Conservation (phyloP, 805 yeast genomes). For the Kluyveromyces starmeri region DNA sequence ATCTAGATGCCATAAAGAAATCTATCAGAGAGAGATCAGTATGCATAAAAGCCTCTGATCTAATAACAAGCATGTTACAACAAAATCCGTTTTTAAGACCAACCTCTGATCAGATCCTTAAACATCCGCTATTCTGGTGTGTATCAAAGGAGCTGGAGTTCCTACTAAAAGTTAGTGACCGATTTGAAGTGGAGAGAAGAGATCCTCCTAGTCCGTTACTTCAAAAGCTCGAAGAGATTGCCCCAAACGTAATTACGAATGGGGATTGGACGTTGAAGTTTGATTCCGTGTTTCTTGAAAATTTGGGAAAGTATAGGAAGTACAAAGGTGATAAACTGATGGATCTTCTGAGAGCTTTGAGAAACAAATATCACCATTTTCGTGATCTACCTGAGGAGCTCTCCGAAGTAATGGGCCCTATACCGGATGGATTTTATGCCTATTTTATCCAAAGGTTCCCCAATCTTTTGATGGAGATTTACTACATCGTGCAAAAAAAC, state of each 20-base stretch:
- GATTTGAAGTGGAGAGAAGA: conserved; percentile 77
- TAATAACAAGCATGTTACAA: conserved; percentile 64
- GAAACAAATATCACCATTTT: conserved; percentile 92
- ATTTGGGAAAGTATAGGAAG: conserved; percentile 84
- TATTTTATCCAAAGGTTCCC: conserved; percentile 78
- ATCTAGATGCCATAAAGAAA: conserved; percentile 35
- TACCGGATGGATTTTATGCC: conserved; percentile 76
- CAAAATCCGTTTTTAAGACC: conserved; percentile 65
- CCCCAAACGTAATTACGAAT: conserved; percentile 43
- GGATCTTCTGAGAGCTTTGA: conserved; percentile 79
- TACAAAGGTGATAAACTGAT: conserved; percentile 69
- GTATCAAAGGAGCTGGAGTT: conserved; percentile 69
- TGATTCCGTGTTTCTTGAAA: conserved; percentile 65
- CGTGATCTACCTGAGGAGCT: conserved; percentile 75
- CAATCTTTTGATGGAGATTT: conserved; percentile 62
- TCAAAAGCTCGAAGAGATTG: conserved; percentile 43
- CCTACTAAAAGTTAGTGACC: conserved; percentile 76
- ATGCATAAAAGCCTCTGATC: conserved; percentile 57
- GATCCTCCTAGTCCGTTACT: conserved; percentile 67
- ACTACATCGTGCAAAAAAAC: conserved; percentile 48
- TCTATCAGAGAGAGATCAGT: conserved; percentile 18
- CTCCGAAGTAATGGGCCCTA: conserved; percentile 57
- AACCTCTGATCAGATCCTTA: conserved; percentile 53
- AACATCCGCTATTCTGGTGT: conserved; percentile 88
- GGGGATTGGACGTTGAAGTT: conserved; percentile 73